Percentiles rank a stretch among this genome's conserved stretches.
phyloP scores from a whole-genome alignment of 2,329 filamentous ascomycete species.

The Daldinia eschscholtzii region DNA sequence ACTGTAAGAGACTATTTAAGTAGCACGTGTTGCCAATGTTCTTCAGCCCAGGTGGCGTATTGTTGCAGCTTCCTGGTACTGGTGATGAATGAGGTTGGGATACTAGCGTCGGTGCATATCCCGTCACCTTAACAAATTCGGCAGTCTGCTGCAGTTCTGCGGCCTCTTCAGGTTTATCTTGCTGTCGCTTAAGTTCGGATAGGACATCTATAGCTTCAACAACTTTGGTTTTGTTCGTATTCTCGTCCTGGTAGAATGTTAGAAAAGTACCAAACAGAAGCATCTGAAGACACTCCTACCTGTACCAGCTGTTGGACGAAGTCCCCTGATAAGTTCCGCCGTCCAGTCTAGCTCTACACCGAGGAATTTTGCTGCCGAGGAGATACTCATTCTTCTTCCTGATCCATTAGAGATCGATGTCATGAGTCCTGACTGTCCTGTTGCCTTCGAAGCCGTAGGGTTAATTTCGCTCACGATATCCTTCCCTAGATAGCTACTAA shows the following conservation, averaged over 20 bases:
- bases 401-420: constrained; percentile 1
- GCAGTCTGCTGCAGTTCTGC: constrained; percentile 44
- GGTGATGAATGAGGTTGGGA: constrained; percentile 34
- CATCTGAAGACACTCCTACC: constrained; percentile 32
- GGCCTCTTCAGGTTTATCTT: constrained; percentile 43
- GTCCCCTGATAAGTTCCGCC: constrained; percentile 48
- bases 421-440: constrained; percentile 20
- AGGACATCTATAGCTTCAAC: constrained; percentile 49
- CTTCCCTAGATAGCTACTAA: constrained; percentile 43
- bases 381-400: constrained; percentile 46
- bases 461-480: constrained; percentile 45
- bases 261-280: constrained; percentile 12
- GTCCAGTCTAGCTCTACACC: constrained; percentile 47
- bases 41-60: constrained; percentile 84
- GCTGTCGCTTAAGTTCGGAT: constrained; percentile 46
- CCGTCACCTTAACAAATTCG: constrained; percentile 45
- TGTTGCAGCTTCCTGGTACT: constrained; percentile 52
- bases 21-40: constrained; percentile 99
- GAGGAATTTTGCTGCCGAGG: constrained; percentile 45
- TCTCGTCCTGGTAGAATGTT: constrained; percentile 40
- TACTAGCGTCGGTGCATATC: constrained; percentile 9
- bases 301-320: constrained; percentile 43
- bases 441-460: neutral
- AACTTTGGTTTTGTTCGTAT: constrained; percentile 43
- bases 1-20: constrained; percentile 95